A percentile compares a stretch with the other conserved stretches of the same genome.
Conservation (phyloP, 2,329 filamentous ascomycete genomes). For the Fusarium chuoi region DNA sequence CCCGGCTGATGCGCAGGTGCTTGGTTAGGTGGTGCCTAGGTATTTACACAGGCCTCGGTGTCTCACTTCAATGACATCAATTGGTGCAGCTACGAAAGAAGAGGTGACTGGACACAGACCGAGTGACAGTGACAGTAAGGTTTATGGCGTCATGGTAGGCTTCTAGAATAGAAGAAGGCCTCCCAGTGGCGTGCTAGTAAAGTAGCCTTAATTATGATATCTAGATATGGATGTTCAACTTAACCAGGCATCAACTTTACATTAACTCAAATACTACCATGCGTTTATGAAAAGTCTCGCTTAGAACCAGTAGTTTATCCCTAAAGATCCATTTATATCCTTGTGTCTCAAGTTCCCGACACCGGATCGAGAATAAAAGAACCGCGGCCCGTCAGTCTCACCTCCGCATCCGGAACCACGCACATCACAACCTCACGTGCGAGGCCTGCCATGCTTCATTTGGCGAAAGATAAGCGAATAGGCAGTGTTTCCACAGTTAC, state of each 20-base stretch:
- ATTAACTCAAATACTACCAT: neutral
- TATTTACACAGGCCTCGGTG: neutral
- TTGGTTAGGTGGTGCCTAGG: neutral
- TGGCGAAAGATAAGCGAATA: conserved; percentile 19
- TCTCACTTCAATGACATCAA: neutral
- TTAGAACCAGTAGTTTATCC: neutral
- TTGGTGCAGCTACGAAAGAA: neutral
- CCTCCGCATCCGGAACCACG: conserved; percentile 25
- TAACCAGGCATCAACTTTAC: neutral
- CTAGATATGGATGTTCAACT: neutral
- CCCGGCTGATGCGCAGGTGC: neutral
- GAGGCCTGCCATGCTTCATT: conserved; percentile 25
- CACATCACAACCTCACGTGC: neutral
- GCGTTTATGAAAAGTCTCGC: neutral
- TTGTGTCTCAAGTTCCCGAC: neutral
- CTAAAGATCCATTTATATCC: neutral
- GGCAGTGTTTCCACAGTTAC: neutral
- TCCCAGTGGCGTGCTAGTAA: neutral
- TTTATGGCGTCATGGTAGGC: neutral
- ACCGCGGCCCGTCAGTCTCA: neutral
- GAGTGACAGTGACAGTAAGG: neutral
- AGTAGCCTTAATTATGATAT: too few relatives aligned
- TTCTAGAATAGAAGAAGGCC: neutral
- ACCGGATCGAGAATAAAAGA: neutral
- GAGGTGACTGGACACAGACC: neutral